phyloP scores from a whole-genome alignment of 169 alveolate genomes.

The Plasmodium gallinaceum region DNA sequence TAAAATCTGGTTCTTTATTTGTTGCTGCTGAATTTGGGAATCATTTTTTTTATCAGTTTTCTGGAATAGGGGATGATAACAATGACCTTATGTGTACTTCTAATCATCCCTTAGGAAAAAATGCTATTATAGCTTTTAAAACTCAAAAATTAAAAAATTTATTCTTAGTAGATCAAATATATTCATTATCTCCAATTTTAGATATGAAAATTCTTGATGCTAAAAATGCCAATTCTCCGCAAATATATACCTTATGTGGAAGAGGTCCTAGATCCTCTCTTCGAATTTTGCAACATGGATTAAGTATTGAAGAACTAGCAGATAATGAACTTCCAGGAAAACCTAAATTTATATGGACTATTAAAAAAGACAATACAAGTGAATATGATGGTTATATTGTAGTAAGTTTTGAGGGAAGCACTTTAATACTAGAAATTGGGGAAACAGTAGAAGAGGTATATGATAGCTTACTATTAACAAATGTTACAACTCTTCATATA shows the following conservation, averaged over 20 bases:
- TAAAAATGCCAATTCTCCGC: conserved; percentile 83
- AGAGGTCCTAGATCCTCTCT: conserved; percentile 96
- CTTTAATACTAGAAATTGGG: conserved; percentile 95
- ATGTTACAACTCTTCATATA: conserved; percentile 91
- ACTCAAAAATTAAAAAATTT: conserved; percentile 93
- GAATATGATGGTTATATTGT: conserved; percentile 92
- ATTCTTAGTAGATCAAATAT: conserved; percentile 91
- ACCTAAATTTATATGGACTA: conserved; percentile 97
- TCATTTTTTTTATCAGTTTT: conserved; percentile 91
- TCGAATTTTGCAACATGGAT: conserved; percentile 96
- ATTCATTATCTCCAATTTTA: conserved; percentile 94
- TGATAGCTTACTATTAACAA: conserved; percentile 91
- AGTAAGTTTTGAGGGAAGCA: conserved; percentile 94
- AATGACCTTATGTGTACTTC: conserved; percentile 92
- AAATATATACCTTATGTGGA: conserved; percentile 94
- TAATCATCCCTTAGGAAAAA: conserved; percentile 89
- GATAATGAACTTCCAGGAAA: conserved; percentile 96
- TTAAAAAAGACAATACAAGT: conserved; percentile 88
- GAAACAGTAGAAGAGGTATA: conserved; percentile 94
- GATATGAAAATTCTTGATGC: conserved; percentile 97
- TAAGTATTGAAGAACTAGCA: conserved; percentile 96
- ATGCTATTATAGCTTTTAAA: conserved; percentile 92
- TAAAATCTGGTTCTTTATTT: conserved; percentile 96
- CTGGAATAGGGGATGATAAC: conserved; percentile 87
- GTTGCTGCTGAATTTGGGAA: conserved; percentile 98